phyloP scores from a whole-genome alignment of 441 rosid genomes.

The Erodium trifolium region DNA sequence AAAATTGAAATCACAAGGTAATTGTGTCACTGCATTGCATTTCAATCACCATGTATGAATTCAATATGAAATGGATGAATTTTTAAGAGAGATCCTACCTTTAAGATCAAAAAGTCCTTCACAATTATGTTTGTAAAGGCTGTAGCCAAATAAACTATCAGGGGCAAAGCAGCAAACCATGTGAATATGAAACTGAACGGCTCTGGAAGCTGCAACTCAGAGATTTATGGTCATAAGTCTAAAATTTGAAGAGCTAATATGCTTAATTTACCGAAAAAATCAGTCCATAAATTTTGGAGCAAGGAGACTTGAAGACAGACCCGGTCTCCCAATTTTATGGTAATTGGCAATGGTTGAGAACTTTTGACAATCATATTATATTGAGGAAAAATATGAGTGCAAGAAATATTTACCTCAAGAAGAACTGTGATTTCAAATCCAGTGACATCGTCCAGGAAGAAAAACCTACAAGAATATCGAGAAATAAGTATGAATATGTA shows the following conservation, averaged over 20 bases:
- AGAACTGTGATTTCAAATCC: conserved; percentile 84
- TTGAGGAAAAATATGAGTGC: not conserved
- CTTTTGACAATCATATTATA: not conserved
- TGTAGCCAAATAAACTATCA: conserved; percentile 52
- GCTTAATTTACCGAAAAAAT: not conserved
- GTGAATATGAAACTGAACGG: conserved; percentile 93
- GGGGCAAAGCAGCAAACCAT: conserved; percentile 90
- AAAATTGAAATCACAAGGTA: conserved; percentile 7
- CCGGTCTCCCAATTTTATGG: not conserved
- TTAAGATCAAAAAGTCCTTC: conserved; percentile 69
- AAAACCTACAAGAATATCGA: conserved; percentile 45
- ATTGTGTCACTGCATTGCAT: not conserved
- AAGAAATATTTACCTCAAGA: conserved; percentile 49
- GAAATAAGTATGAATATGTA: not conserved
- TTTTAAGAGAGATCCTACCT: conserved; percentile 38
- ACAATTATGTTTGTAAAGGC: conserved; percentile 63
- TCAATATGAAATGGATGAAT: not conserved
- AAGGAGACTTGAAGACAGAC: not conserved
- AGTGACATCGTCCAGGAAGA: conserved; percentile 86
- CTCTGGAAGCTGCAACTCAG: conserved; percentile 61
- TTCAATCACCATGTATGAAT: not conserved
- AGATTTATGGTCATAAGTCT: not conserved
- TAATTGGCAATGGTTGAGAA: not conserved
- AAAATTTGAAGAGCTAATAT: not conserved
- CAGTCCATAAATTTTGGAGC: not conserved